Evolutionary conservation across 805 yeast genomes (phyloP).

Genomic region (Clavispora vitiphila): DNA sequence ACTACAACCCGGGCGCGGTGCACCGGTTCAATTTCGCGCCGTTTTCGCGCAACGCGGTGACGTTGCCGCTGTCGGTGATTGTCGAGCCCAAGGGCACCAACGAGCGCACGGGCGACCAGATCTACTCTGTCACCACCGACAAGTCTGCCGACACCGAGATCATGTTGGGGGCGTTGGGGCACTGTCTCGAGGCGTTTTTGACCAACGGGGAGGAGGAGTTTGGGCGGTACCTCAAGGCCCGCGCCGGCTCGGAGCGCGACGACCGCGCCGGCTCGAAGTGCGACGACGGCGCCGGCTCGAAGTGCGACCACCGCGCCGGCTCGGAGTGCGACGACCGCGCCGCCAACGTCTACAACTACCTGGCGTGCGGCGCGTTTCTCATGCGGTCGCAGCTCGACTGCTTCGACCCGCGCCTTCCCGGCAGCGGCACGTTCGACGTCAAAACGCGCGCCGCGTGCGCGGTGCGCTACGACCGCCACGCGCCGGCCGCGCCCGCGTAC

Average conservation of each 20-base stretch:
- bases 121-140: constrained; percentile 68
- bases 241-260: no score
- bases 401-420: constrained; percentile 69
- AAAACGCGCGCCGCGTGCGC: constrained; percentile 91
- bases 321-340: no score
- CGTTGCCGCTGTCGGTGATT: constrained; percentile 48
- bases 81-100: constrained; percentile 43
- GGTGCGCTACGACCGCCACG: constrained; percentile 69
- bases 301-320: neutral
- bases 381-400: constrained; percentile 93
- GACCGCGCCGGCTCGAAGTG: no score
- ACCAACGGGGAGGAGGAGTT: constrained; percentile 57
- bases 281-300: neutral
- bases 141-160: constrained; percentile 62
- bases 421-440: constrained; percentile 86
- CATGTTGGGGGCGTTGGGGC: constrained; percentile 70
- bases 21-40: constrained; percentile 35
- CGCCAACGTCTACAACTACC: constrained; percentile 60
- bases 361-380: constrained; percentile 60
- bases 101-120: constrained; percentile 17
- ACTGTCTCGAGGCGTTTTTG: constrained; percentile 69
- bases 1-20: constrained; percentile 18
- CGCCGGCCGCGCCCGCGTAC: constrained; percentile 55
- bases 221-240: constrained; percentile 28
- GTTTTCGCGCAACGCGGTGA: constrained; percentile 37